Base-by-base conservation (phyloP, 331 rosid species). In the Prunus yedoensis region DNA sequence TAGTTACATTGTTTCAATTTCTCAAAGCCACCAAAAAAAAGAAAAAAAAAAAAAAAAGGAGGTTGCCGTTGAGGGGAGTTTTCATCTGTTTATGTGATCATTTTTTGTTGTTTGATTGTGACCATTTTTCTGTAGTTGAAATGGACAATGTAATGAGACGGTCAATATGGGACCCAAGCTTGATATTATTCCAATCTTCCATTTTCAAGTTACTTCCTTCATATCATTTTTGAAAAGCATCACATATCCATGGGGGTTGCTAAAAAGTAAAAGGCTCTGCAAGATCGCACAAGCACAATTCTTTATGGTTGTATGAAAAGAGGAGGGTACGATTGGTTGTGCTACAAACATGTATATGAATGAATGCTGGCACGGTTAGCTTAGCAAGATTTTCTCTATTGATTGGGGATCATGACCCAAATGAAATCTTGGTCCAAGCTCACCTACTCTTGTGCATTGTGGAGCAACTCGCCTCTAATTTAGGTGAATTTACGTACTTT, bases 51-150 rank as follows among this genome's bases (percentile, higher is more conserved):
- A 14, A 15, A 73, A 18, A 46, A 51, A 46, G 15, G 51, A 47
- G 77, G 71, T 68, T 81, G 89, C 66, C 62, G 97, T 84, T 92
- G 89, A 28, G 84, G 62, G 88, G 74, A 25, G 71, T 75, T 88
- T 87, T 91, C 97, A 77, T 53, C 63, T 68, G 78, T 85, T 86
- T 63, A 3, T 46, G 28, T 52, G 21, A 5, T 18, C 30, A 43
- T 43, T 49, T 27, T 4, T 68, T 38, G 1, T 9, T 35, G 2
- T 15, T 9, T 54, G 2, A 50, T 56, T 50, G 41, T 4, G 21
- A 35, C 56, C 57, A 14, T 53, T 30, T 25, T 74, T 56, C 53
- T 62, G 2, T 51, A 30, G 10, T 51, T 32, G 79, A 83, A 67
- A 64, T 75, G 71, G 87, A 83, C 78, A 43, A 30, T 43, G 45